Evolutionary conservation across 2,329 filamentous ascomycete species (phyloP).

Genomic region (Penicillium sp.): DNA sequence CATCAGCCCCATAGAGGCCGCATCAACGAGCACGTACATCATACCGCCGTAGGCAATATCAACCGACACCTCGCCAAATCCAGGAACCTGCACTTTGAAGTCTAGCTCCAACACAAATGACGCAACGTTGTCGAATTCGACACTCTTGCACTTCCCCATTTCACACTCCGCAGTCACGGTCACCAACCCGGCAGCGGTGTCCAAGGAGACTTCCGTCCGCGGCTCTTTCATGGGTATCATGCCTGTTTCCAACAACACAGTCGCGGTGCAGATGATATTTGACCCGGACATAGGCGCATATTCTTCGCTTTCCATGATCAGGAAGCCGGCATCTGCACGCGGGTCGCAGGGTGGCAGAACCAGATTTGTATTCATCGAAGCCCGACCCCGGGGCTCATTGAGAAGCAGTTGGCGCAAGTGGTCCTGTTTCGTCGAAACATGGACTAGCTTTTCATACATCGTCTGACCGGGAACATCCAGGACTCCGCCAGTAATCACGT

Average conservation of each 20-base stretch:
- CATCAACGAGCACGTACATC: conserved; percentile 47
- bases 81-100: conserved; percentile 41
- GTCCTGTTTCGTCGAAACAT: conserved; percentile 45
- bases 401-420: conserved; percentile 44
- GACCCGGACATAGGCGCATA: conserved; percentile 49
- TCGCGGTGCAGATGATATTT: conserved; percentile 47
- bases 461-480: conserved; percentile 44
- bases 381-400: conserved; percentile 48
- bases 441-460: conserved; percentile 50
- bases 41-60: conserved; percentile 51
- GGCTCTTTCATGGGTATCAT: conserved; percentile 50
- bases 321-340: conserved; percentile 45
- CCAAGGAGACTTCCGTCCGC: conserved; percentile 41
- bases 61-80: conserved; percentile 40
- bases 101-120: conserved; percentile 45
- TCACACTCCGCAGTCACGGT: conserved; percentile 43
- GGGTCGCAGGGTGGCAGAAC: conserved; percentile 47
- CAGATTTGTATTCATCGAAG: conserved; percentile 43
- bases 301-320: conserved; percentile 49
- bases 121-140: conserved; percentile 49
- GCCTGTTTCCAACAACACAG: conserved; percentile 49
- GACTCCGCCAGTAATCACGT: conserved; percentile 51
- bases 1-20: conserved; percentile 35
- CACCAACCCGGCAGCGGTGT: conserved; percentile 48
- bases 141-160: conserved; percentile 44